Evolutionary conservation across 2,329 filamentous ascomycete species (phyloP), one percentile per base, ranked within the genome.

Genomic region (Ophiocordyceps camponoti-leonardi): DNA sequence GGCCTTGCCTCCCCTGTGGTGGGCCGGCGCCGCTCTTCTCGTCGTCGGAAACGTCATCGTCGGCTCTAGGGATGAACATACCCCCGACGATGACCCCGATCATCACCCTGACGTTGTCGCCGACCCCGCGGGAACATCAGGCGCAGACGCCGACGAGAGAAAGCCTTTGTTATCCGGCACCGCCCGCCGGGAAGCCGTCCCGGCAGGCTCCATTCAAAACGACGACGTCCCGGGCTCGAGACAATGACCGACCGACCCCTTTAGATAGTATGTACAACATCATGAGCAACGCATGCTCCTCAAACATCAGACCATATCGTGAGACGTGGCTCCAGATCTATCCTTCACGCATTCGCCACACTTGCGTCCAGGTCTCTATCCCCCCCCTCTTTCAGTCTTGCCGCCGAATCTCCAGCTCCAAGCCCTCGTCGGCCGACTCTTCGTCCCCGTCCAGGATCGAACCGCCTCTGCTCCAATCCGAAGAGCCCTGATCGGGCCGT

Each of bases 21-120:
- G 82, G 77, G 63, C 78, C 6, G 84, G 84, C 13, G 84, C 84
- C 0, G 67, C 73, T 4, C 62, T 88, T 54, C 67, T 90, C 11
- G 79, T 88, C 1, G 80, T 73, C 0, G 84, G 84, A 2, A 87
- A 84, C 51, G 82, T 90, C 41, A 79, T 90, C 48, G 82, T 88
- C 50, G 83, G 84, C 3, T 68, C 75, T 46, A 76, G 84, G 53
- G 79, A 83, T 47, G 79, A 79, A 55, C 2, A n/a, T 10, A 31
- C 35, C 14, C 13, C 23, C 31, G 31, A 35, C 18, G n/a, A 35
- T 14, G 6, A 14, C 8, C 14, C 13, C 18, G 35, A 8, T 19
- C 35, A 18, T 19, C 35, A 19, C 35, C 35, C 13, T 18, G 35
- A 4, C 35, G 35, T 16, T 18, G 7, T 5, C 18, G 16, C 7